Conservation (phyloP, 306 rosid species). For the Ceratonia siliqua region DNA sequence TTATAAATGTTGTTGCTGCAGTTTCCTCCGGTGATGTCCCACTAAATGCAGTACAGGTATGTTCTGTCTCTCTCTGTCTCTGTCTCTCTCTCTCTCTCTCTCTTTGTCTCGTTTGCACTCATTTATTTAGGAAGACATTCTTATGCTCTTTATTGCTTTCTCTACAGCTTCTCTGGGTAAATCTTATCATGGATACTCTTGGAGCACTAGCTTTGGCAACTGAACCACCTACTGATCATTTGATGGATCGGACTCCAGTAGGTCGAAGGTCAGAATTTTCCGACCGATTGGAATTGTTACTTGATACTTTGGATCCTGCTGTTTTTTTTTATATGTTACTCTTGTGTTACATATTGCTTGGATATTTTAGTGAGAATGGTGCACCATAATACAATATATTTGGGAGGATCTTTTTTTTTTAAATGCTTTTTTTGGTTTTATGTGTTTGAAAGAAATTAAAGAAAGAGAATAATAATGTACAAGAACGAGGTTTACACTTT, state of each 20-base stretch:
- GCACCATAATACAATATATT: not conserved
- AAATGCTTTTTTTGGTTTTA: not conserved
- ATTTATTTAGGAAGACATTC: constrained; percentile 7
- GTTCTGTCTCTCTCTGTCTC: constrained; percentile 33
- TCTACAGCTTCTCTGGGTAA: constrained; percentile 95
- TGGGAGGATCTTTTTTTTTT: not conserved
- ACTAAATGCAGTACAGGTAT: constrained; percentile 94
- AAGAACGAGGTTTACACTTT: not conserved
- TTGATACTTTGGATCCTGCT: not conserved
- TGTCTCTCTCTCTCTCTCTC: constrained; percentile 5
- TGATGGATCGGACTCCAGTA: constrained; percentile 79
- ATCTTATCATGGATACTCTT: constrained; percentile 98
- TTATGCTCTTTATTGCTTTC: constrained; percentile 28
- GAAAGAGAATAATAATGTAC: not conserved
- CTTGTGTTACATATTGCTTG: not conserved
- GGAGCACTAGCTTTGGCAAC: constrained; percentile 98
- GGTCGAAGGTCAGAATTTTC: constrained; percentile 65
- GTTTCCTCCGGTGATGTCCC: constrained; percentile 87
- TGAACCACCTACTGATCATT: constrained; percentile 94
- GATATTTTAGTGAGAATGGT: not conserved
- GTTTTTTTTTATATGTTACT: not conserved
- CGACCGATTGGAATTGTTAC: not conserved
- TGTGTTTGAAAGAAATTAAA: not conserved
- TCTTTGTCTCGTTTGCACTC: constrained; percentile 1
- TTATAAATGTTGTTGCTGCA: constrained; percentile 87